These are phyloP conservation scores for Fusarium hostae DNA, from an alignment of 2,329 filamentous ascomycete species.

Conservation along the genomic window DNA sequence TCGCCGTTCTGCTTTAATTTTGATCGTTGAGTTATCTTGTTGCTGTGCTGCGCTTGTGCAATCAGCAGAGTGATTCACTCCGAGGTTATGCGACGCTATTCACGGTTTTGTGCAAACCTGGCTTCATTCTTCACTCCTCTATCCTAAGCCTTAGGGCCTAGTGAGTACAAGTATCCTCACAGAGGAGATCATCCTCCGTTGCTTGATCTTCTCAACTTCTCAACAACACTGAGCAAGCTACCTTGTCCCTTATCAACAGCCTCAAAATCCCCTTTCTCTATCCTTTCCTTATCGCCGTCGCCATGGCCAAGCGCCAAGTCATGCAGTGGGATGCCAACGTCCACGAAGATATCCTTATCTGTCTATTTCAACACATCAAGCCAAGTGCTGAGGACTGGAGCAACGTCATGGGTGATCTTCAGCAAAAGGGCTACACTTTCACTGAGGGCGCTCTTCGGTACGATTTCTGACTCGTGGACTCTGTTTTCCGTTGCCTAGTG, in stretches of 20 bases:
- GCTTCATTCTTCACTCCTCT: not conserved
- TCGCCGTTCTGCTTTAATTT: not conserved
- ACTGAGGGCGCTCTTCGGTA: constrained; percentile 56
- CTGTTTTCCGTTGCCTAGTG: not conserved
- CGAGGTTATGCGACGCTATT: not conserved
- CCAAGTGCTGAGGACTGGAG: constrained; percentile 48
- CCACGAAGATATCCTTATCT: constrained; percentile 58
- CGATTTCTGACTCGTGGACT: constrained; percentile 8
- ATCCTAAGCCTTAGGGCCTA: constrained; percentile 2
- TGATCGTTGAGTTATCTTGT: not conserved
- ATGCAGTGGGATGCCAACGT: constrained; percentile 56
- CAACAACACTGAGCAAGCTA: not conserved
- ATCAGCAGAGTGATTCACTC: not conserved
- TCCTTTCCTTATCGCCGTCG: not conserved
- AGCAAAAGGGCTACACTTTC: constrained; percentile 54
- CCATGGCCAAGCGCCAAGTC: constrained; percentile 46
- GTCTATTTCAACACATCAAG: constrained; percentile 52
- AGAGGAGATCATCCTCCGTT: not conserved
- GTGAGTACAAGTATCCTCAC: constrained; percentile 1
- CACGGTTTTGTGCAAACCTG: not conserved
- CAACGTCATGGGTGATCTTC: constrained; percentile 53
- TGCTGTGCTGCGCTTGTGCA: constrained; percentile 2
- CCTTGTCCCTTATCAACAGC: not conserved
- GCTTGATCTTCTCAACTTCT: constrained; percentile 1
- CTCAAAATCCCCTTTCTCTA: not conserved